A percentile compares a stretch with the other conserved stretches of the same genome.
Conservation (phyloP, 345 rosid genomes). For the Boechera stricta region DNA sequence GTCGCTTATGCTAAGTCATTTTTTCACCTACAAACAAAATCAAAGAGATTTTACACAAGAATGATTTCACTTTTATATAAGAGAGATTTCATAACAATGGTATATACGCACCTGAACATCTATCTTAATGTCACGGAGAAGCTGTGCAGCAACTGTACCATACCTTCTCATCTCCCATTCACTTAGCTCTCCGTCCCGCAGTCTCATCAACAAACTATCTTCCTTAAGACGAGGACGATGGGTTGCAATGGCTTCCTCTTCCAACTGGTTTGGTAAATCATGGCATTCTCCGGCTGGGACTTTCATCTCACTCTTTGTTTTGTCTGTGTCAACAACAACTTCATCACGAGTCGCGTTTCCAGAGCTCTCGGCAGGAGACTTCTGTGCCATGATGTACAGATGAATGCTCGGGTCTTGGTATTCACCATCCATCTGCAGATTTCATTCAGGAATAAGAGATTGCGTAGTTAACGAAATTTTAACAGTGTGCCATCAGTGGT, state of each 20-base stretch:
- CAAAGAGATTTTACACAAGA: neutral
- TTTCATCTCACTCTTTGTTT: constrained; percentile 35
- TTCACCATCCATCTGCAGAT: constrained; percentile 74
- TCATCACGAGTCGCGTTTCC: constrained; percentile 41
- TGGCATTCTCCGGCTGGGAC: constrained; percentile 19
- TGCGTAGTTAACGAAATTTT: constrained; percentile 5
- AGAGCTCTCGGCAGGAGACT: constrained; percentile 45
- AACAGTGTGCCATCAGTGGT: constrained; percentile 9
- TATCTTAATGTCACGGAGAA: constrained; percentile 77
- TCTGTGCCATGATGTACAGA: constrained; percentile 73
- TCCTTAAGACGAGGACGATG: constrained; percentile 41
- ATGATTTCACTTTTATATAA: neutral
- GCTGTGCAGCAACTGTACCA: constrained; percentile 91
- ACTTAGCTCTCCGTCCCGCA: constrained; percentile 59
- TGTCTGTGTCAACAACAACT: constrained; percentile 35
- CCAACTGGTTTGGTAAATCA: constrained; percentile 28
- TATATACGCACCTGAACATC: constrained; percentile 36
- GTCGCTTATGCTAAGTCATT: constrained; percentile 22
- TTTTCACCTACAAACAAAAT: constrained; percentile 38
- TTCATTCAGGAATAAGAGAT: neutral
- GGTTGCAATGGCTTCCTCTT: constrained; percentile 31
- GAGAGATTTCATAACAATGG: neutral
- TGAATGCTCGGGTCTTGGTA: constrained; percentile 93
- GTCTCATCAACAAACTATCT: constrained; percentile 46
- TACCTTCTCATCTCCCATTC: constrained; percentile 94